Evolutionary conservation across 352 stramenopile genomes (phyloP), one percentile per base, ranked within the genome.

Genomic region (Phytophthora tubulina): DNA sequence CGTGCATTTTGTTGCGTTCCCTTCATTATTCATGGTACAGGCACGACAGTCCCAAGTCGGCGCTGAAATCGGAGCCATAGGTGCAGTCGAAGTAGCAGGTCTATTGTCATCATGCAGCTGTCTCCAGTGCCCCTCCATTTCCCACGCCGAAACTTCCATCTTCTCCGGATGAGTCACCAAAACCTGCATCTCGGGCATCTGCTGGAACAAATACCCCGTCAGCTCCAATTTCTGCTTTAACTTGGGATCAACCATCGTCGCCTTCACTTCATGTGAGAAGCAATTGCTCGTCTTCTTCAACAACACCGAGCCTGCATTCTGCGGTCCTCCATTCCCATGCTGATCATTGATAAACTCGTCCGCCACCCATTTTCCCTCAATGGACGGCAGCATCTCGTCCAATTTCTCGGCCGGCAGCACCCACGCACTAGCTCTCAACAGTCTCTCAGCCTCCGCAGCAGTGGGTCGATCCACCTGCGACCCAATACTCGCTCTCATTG

Each of bases 1-100:
- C 30, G 85, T 51, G 44, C 90, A 97, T 32, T 91, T 92, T 6
- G 57, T 68, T 4, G 79, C 82, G 9, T 50, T 76, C 10, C 73
- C 78, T 63, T 89, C 75, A 60, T 97, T 97, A 15, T 76, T 87
- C 75, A 97, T 82, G 9, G 90, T 96, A 45, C 90, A 97, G 0
- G 86, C 85, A 0, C 76, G 68, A 68, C 90, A 97, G 10, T 77
- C 61, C 90, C 90, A 97, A 8, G 84, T 76, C 14, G 72, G 61
- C 7, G 63, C 66, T 55, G 71, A 49, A 36, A 74, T 65, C 0
- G 72, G 54, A 36, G 69, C 70, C 31, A 83, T 67, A 3, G 69
- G 54, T 5, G 63, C 58, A 38, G 53, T 65, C 11, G 65, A 67
- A 44, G 56, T 67, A 8, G 49, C 14, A 35, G 64, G 6, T 32